These are phyloP conservation scores for Eucalyptus tenuipes DNA, from an alignment of 345 rosid genomes.

Conservation along the genomic window DNA sequence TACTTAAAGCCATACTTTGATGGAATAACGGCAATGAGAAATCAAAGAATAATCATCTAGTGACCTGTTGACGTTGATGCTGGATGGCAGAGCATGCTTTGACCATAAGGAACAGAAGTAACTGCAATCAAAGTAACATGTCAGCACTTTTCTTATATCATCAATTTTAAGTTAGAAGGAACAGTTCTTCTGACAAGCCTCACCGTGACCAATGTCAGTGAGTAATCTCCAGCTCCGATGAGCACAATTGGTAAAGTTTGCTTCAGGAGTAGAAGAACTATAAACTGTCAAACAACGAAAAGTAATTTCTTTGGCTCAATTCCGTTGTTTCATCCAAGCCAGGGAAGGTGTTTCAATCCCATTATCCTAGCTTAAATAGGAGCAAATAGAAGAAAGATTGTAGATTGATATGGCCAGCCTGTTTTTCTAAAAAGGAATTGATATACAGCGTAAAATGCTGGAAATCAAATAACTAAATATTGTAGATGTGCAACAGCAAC, in stretches of 20 bases:
- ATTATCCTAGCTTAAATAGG: not conserved
- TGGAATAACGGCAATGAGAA: not conserved
- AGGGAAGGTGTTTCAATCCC: not conserved
- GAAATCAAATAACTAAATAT: not conserved
- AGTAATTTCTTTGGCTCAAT: not conserved
- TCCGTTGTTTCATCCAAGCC: not conserved
- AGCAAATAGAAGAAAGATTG: not conserved
- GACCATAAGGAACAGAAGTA: constrained; percentile 37
- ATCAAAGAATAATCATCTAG: not conserved
- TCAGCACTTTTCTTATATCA: not conserved
- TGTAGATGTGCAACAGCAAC: not conserved
- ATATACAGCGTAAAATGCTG: not conserved
- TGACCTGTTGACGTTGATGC: constrained; percentile 34
- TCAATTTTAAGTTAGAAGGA: not conserved
- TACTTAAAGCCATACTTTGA: not conserved
- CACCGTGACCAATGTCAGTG: constrained; percentile 43
- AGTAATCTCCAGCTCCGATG: constrained; percentile 43
- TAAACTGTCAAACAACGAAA: constrained; percentile 31
- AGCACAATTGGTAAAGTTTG: constrained; percentile 54
- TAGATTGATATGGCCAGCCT: not conserved
- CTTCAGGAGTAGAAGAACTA: constrained; percentile 56
- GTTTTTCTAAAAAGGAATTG: not conserved
- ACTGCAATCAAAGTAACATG: constrained; percentile 16
- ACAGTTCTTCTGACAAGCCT: not conserved
- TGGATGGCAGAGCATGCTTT: constrained; percentile 36